Percentiles rank a stretch among this genome's conserved stretches.
Evolutionary conservation across 1,284 basidiomycete genomes (phyloP).

Genomic region (Psilocybe mexicana): DNA sequence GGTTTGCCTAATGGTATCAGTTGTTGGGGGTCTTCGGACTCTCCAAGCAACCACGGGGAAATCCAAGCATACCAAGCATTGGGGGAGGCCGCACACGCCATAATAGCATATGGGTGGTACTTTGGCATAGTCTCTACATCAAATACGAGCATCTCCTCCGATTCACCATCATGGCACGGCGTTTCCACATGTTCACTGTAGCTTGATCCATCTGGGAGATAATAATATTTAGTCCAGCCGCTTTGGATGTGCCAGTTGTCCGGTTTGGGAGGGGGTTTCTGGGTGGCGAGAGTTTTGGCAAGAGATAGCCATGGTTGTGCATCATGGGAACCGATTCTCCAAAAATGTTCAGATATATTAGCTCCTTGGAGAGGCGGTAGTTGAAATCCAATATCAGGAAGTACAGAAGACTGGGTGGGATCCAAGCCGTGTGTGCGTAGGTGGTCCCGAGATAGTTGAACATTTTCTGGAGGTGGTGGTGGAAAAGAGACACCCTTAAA

Average conservation of each 20-base stretch:
- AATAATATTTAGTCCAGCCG: conserved; percentile 91
- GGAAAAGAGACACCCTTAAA: conserved; percentile 77
- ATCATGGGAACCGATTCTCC: conserved; percentile 70
- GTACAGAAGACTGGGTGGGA: conserved; percentile 76
- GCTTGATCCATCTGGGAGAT: conserved; percentile 62
- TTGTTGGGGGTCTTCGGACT: conserved; percentile 65
- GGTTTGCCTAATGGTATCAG: conserved; percentile 74
- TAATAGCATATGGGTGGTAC: conserved; percentile 80
- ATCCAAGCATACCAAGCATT: conserved; percentile 97
- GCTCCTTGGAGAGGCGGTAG: conserved; percentile 85
- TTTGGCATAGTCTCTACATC: conserved; percentile 95
- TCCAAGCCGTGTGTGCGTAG: conserved; percentile 80
- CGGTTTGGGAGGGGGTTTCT: conserved; percentile 62
- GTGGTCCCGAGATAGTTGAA: conserved; percentile 81
- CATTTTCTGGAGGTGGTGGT: conserved; percentile 57
- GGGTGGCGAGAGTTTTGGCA: conserved; percentile 63
- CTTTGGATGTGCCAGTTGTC: conserved; percentile 76
- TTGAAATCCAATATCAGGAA: conserved; percentile 79
- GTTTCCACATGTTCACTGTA: conserved; percentile 63
- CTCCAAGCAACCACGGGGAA: conserved; percentile 87
- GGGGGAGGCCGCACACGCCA: conserved; percentile 86
- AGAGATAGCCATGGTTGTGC: conserved; percentile 85
- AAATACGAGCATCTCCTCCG: conserved; percentile 82
- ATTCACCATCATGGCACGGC: conserved; percentile 58
- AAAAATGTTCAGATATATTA: conserved; percentile 89